phyloP scores from a whole-genome alignment of 768 basidiomycete species.

The Gymnopilus junonius region DNA sequence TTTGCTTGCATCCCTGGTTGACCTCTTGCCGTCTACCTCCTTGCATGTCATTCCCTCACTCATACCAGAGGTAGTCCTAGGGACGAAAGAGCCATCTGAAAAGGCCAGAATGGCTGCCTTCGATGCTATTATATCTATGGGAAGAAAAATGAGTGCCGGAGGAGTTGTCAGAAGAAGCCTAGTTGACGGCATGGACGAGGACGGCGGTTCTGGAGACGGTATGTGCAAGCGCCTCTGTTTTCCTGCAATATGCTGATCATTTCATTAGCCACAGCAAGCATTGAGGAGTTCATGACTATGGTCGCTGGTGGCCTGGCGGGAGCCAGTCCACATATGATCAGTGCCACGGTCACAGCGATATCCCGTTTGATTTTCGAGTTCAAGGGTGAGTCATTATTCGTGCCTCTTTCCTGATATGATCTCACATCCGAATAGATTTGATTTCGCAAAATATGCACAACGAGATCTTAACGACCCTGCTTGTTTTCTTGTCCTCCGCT shows the following conservation, averaged over 20 bases:
- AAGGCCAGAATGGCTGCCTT: constrained; percentile 90
- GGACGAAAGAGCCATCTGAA: constrained; percentile 91
- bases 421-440: constrained; percentile 48
- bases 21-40: constrained; percentile 65
- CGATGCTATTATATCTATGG: constrained; percentile 90
- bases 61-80: constrained; percentile 92
- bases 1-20: constrained; percentile 72
- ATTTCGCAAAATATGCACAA: constrained; percentile 74
- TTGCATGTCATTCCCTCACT: constrained; percentile 87
- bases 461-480: constrained; percentile 84
- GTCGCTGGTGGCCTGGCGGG: constrained; percentile 93
- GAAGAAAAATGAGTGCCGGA: constrained; percentile 86
- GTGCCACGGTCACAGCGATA: constrained; percentile 93
- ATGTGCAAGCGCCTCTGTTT: constrained; percentile 24
- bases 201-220: constrained; percentile 51
- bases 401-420: background rate
- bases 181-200: constrained; percentile 86
- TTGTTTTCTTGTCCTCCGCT: constrained; percentile 90
- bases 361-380: constrained; percentile 96
- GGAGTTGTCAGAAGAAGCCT: constrained; percentile 79
- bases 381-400: constrained; percentile 63
- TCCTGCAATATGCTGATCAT: background rate
- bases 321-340: constrained; percentile 96
- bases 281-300: constrained; percentile 97
- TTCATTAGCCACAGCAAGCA: constrained; percentile 60